phyloP scores from a whole-genome alignment of 768 basidiomycete species.

The Mycena rebaudengoi region DNA sequence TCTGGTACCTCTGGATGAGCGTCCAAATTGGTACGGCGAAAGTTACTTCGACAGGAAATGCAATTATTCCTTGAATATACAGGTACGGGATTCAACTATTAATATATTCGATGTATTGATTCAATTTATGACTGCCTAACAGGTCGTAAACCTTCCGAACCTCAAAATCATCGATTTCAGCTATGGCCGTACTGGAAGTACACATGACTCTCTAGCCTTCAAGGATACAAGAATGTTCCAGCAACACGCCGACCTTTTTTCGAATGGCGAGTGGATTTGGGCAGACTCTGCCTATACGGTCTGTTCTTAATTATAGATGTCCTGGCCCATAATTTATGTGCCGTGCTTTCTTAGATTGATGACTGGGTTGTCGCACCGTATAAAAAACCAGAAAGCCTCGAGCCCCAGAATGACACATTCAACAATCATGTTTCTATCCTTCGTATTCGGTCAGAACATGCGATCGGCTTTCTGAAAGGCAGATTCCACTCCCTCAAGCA shows the following conservation, averaged over 20 bases:
- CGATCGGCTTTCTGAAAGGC: constrained; percentile 12
- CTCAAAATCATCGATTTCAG: constrained; percentile 45
- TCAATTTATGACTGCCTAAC: not conserved
- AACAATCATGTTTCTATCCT: constrained; percentile 13
- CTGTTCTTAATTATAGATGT: not conserved
- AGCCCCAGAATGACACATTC: constrained; percentile 1
- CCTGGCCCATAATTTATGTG: not conserved
- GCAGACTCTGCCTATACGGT: constrained; percentile 49
- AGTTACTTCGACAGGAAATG: constrained; percentile 49
- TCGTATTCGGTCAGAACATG: constrained; percentile 13
- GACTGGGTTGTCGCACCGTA: constrained; percentile 1
- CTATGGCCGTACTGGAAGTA: constrained; percentile 43
- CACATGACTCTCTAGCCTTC: constrained; percentile 48
- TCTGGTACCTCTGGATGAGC: constrained; percentile 40
- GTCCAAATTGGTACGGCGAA: constrained; percentile 44
- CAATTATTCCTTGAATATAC: constrained; percentile 49
- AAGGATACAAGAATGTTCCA: constrained; percentile 30
- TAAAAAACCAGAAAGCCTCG: not conserved
- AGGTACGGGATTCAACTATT: constrained; percentile 40
- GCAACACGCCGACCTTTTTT: constrained; percentile 32
- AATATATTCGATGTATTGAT: not conserved
- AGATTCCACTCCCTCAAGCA: constrained; percentile 18
- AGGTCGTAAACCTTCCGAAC: constrained; percentile 39
- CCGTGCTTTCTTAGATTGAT: not conserved
- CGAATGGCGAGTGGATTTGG: constrained; percentile 42